Evolutionary conservation across 768 basidiomycete genomes (phyloP).

Genomic region (Phanerochaete carnosa): DNA sequence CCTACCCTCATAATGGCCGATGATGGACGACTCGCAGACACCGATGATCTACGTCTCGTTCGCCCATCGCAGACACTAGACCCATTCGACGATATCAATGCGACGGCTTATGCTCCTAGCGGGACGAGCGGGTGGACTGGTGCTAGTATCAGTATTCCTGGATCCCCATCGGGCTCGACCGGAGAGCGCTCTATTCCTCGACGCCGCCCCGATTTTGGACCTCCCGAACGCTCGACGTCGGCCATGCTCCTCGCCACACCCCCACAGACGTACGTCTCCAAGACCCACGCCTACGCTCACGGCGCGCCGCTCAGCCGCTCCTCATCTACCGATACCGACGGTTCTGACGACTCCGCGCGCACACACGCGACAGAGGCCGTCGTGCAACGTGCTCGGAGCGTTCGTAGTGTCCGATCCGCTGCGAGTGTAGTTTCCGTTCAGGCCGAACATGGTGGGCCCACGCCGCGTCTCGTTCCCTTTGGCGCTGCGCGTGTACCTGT

Average conservation of each 20-base stretch:
- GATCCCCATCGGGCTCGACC: constrained; percentile 65
- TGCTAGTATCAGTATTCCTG: constrained; percentile 43
- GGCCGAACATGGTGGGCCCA: constrained; percentile 14
- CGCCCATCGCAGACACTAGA: constrained; percentile 5
- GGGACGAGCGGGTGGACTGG: constrained; percentile 30
- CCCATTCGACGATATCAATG: constrained; percentile 39
- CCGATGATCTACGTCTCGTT: constrained; percentile 6
- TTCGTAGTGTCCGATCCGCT: constrained; percentile 47
- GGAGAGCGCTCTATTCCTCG: constrained; percentile 63
- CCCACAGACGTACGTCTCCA: constrained; percentile 24
- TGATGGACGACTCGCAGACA: constrained; percentile 15
- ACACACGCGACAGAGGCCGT: constrained; percentile 43
- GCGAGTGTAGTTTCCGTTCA: constrained; percentile 28
- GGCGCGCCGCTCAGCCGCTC: constrained; percentile 20
- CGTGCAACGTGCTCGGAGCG: constrained; percentile 46
- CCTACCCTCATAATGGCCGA: constrained; percentile 42
- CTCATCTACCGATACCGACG: constrained; percentile 30
- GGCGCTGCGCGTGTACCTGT: constrained; percentile 64
- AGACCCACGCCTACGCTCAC: constrained; percentile 10
- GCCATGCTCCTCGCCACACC: constrained; percentile 30
- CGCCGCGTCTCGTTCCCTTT: constrained; percentile 60
- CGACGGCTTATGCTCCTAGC: constrained; percentile 32
- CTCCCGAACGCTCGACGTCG: constrained; percentile 44
- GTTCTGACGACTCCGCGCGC: constrained; percentile 27
- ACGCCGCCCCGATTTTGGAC: constrained; percentile 65